Conservation (phyloP, 1,284 basidiomycete genomes). For the Marasmius sp. region DNA sequence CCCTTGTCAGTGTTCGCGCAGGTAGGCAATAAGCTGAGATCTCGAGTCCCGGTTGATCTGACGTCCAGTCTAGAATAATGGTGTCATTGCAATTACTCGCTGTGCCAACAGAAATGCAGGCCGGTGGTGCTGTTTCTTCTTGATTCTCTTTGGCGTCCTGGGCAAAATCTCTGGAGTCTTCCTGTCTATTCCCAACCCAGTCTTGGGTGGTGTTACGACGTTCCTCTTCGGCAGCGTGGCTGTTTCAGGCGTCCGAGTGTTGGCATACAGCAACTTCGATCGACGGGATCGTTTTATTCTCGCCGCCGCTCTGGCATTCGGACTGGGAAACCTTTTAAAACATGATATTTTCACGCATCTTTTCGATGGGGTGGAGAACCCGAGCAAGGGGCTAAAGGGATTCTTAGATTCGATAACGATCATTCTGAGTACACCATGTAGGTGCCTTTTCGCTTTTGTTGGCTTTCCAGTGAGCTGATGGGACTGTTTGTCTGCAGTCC, state of each 20-base stretch:
- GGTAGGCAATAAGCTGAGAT: constrained; percentile 25
- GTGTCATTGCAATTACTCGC: constrained; percentile 76
- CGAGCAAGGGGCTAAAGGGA: constrained; percentile 63
- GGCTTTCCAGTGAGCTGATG: constrained; percentile 5
- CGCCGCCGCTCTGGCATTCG: constrained; percentile 70
- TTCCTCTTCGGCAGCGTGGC: constrained; percentile 71
- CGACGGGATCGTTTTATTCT: constrained; percentile 79
- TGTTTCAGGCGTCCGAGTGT: constrained; percentile 71
- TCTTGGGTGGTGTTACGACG: constrained; percentile 83
- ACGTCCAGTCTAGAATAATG: constrained; percentile 59
- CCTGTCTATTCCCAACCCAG: constrained; percentile 78
- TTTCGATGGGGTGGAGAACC: constrained; percentile 62
- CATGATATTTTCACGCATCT: constrained; percentile 64
- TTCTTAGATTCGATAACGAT: constrained; percentile 81
- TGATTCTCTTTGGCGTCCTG: constrained; percentile 72
- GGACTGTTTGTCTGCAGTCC: constrained; percentile 38
- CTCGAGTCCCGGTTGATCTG: not conserved
- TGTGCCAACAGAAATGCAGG: constrained; percentile 77
- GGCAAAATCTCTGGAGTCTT: constrained; percentile 83
- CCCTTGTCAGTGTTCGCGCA: constrained; percentile 83
- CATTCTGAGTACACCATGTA: constrained; percentile 75
- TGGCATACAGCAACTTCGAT: constrained; percentile 65
- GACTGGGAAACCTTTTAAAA: constrained; percentile 68
- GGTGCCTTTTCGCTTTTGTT: constrained; percentile 27
- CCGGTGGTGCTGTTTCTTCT: constrained; percentile 71